Evolutionary conservation across 179 eudicot genomes (phyloP), one percentile per base, ranked within the genome.

Genomic region (Camellia oleifera): DNA sequence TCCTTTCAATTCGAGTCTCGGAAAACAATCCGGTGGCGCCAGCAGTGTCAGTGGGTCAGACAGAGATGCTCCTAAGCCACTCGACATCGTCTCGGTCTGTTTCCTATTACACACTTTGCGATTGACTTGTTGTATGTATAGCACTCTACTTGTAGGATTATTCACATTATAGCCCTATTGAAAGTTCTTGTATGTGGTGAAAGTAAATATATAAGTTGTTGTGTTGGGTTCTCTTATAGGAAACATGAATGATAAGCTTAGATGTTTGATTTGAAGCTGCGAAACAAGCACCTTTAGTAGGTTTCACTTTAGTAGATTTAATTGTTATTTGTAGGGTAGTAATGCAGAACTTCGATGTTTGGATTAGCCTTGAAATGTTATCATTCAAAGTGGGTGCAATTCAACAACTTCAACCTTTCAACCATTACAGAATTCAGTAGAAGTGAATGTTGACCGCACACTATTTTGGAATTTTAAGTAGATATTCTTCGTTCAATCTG

Each of bases 51-150:
- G 45, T 23, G 73, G 82, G 4, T 79, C 88, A 11, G 96, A 81
- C 11, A 89, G 98, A 80, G 98, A 96, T 92, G 88, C 92, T 45
- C 96, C 98, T 7, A 96, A 96, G 86, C 93, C 99, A 7, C 98
- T 96, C 53, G 99, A 96, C 76, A 88, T 96, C 42, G 91, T 94
- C 53, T 89, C 98, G 69, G 99, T 87, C 76, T 0, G 87, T 85
- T 80, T 50, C 48, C 48, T 2, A 26, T 5, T 58, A 50, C 46
- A 14, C n/a, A n/a, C n/a, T 46, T 42, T 74, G 46, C 58, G 76
- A 26, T 65, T 50, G 45, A 50, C 54, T 46, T 42, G 10, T 5
- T 66, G 32, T 12, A 10, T 18, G 7, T 14, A 76, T 75, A 0
- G 0, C 1, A 13, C 64, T 15, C 57, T 68, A 60, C 40, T 45